Base-by-base conservation (phyloP, 352 stramenopile species). In the Globisporangium apiculatum region DNA sequence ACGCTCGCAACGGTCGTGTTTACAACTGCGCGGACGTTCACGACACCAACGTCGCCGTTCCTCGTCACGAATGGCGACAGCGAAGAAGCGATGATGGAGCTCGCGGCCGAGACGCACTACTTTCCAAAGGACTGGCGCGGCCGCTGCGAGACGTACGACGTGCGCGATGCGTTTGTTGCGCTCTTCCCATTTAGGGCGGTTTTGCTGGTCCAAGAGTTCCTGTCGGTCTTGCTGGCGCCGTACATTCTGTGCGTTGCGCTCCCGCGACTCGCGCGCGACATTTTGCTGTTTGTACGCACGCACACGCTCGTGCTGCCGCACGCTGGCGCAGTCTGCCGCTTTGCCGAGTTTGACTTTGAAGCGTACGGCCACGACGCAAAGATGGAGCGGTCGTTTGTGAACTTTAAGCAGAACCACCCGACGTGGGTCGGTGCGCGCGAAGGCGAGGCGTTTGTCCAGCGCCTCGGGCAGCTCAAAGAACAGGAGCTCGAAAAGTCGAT, bases 311-410 rank as follows among this genome's bases (percentile, higher is more conserved):
- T 97, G 60, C 76, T 99, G 14, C 80, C 95, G 3, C 91, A 94
- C 55, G 83, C 95, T 17, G 96, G 97, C 18, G 87, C 97, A 31
- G 90, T 99, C 10, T 98, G 96, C 70, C 94, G 95, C 36, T 94
- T 91, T 60, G 84, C 89, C 38, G 94, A 97, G 51, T 99, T 99
- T 71, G 95, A 99, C 68, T 98, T 99, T 67, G 95, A 98, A 57
- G 78, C 83, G 47, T 98, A 97, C 66, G 77, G 83, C 24, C 89
- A 97, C 64, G 89, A 95, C 55, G 57, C 68, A 17, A 99, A 99
- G 74, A 98, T 99, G 91, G 95, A 99, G 67, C 98, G 96, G 47
- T 97, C 86, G 46, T 98, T 98, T 65, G 87, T 99, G 54, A 98
- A 92, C 55, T 99, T 99, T 68, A 97, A 97, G 65, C 83, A 91